phyloP scores from a whole-genome alignment of 1,139 yeast species.

The Hyphopichia khmerensis region DNA sequence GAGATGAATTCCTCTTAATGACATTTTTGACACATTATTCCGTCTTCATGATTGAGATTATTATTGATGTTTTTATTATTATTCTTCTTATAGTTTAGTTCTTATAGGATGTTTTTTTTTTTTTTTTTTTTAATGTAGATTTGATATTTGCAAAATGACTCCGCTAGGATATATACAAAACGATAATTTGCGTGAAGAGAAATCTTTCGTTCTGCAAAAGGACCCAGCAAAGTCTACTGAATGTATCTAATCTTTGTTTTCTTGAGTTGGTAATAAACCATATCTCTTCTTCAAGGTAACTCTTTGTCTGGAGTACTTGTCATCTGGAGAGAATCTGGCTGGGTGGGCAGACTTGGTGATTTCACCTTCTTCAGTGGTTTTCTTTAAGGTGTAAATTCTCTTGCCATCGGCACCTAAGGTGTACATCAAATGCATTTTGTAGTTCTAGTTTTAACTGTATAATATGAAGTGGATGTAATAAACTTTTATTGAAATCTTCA shows the following conservation, averaged over 20 bases:
- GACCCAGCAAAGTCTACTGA: too few relatives aligned
- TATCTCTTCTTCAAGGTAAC: constrained; percentile 96
- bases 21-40: too few relatives aligned
- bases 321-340: constrained; percentile 99
- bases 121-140: too few relatives aligned
- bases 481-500: background rate
- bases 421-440: constrained; percentile 95
- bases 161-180: too few relatives aligned
- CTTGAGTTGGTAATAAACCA: constrained; percentile 82
- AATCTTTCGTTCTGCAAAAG: too few relatives aligned
- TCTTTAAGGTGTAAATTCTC: constrained; percentile 90
- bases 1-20: too few relatives aligned
- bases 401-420: constrained; percentile 91
- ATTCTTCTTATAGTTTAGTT: too few relatives aligned
- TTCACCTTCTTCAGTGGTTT: constrained; percentile 78
- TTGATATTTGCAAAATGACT: too few relatives aligned
- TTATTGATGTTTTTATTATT: too few relatives aligned
- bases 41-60: too few relatives aligned
- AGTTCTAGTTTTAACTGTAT: constrained; percentile 12
- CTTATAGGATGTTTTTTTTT: too few relatives aligned
- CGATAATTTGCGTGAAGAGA: too few relatives aligned
- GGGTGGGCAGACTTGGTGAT: constrained; percentile 99
- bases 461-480: background rate
- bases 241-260: background rate
- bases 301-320: constrained; percentile 98